Percentiles rank a stretch among this genome's conserved stretches.
Conservation (phyloP, 2,329 filamentous ascomycete genomes). For the Orbilia brochopaga region DNA sequence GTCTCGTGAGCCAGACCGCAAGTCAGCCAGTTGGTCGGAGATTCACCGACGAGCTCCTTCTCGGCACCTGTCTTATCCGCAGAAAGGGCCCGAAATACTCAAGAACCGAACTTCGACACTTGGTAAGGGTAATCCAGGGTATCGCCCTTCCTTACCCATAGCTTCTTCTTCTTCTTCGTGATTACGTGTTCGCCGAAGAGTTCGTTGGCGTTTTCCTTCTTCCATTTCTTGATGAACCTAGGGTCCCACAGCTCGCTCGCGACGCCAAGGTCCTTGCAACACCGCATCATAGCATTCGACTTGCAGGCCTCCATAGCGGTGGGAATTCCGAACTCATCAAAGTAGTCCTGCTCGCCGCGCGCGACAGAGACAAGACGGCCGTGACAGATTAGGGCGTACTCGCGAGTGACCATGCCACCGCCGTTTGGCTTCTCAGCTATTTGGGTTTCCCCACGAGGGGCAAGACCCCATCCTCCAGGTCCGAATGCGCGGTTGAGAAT, state of each 20-base stretch:
- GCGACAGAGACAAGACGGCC: slow-evolving; percentile 89
- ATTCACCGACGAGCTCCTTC: no score
- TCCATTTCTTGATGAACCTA: slow-evolving; percentile 82
- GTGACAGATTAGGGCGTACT: slow-evolving; percentile 88
- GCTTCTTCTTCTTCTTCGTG: slow-evolving; percentile 87
- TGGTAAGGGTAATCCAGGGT: slow-evolving; percentile 61
- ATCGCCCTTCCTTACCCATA: slow-evolving; percentile 85
- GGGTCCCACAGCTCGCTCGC: slow-evolving; percentile 97
- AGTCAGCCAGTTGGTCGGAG: no score
- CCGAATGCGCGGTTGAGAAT: slow-evolving; percentile 91
- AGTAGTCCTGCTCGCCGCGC: slow-evolving; percentile 93
- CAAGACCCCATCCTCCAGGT: slow-evolving; percentile 92
- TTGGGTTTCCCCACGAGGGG: slow-evolving; percentile 81
- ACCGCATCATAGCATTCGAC: slow-evolving; percentile 95
- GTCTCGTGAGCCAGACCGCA: no score
- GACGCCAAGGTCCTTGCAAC: slow-evolving; percentile 96
- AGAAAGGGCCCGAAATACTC: neutral
- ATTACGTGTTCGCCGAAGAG: slow-evolving; percentile 85
- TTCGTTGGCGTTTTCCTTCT: slow-evolving; percentile 75
- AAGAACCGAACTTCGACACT: slow-evolving; percentile 42
- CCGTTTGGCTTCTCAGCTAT: slow-evolving; percentile 76
- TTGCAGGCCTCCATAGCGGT: slow-evolving; percentile 97
- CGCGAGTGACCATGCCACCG: slow-evolving; percentile 71
- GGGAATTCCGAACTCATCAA: slow-evolving; percentile 84
- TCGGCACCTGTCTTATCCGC: neutral